Evolutionary conservation across 306 rosid species (phyloP).

Genomic region (Sicyos baderoa): DNA sequence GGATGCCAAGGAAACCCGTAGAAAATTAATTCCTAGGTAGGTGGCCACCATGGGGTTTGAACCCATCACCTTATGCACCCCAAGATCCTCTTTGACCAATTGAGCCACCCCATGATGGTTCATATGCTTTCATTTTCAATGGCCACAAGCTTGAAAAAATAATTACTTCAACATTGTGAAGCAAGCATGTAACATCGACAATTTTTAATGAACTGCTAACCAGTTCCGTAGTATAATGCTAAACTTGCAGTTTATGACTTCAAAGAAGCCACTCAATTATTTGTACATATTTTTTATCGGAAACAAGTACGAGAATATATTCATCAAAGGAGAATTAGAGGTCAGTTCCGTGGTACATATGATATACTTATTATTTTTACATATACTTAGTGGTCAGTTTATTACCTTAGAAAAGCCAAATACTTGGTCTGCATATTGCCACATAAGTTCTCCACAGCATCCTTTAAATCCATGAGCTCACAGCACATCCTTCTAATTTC

Average conservation of each 20-base stretch:
- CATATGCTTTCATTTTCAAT: too few relatives aligned
- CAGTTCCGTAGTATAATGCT: background rate
- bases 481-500: conserved; percentile 93
- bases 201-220: background rate
- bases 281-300: too few relatives aligned
- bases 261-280: background rate
- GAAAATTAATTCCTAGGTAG: too few relatives aligned
- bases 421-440: conserved; percentile 83
- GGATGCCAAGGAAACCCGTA: too few relatives aligned
- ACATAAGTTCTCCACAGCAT: conserved; percentile 87
- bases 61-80: too few relatives aligned
- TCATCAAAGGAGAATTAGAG: too few relatives aligned
- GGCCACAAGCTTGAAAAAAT: background rate
- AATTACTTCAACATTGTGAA: conserved; percentile 1
- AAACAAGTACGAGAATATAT: too few relatives aligned
- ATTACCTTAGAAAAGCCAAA: conserved; percentile 85
- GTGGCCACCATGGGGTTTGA: too few relatives aligned
- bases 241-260: background rate
- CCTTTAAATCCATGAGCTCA: conserved; percentile 88
- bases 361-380: background rate
- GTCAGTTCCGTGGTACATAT: too few relatives aligned
- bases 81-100: too few relatives aligned
- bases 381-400: background rate
- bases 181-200: background rate
- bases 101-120: too few relatives aligned